phyloP scores from a whole-genome alignment of 2,329 filamentous ascomycete genomes.

The Bipolaris victoriae region DNA sequence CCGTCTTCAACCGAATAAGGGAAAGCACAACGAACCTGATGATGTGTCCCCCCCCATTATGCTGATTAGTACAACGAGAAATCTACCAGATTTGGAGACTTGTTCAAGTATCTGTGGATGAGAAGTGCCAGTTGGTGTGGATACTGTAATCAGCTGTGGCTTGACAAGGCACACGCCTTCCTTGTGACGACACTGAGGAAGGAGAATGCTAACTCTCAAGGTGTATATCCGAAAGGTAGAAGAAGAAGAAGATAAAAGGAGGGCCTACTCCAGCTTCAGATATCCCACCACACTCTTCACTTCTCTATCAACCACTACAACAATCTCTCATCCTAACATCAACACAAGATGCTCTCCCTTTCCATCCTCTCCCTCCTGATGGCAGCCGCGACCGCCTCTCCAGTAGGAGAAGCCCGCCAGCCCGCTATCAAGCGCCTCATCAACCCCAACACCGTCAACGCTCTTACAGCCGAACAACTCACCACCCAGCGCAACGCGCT shows the following conservation, averaged over 20 bases:
- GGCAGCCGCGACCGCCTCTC: slow-evolving; percentile 16
- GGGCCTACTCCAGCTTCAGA: not conserved
- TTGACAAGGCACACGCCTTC: not conserved
- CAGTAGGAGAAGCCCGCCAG: slow-evolving; percentile 10
- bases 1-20: not conserved
- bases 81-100: not conserved
- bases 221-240: not conserved
- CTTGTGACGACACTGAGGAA: not conserved
- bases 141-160: slow-evolving; percentile 1
- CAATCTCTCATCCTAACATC: not conserved
- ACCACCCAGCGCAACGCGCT: slow-evolving; percentile 22
- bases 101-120: not conserved
- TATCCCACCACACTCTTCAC: not conserved
- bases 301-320: not conserved
- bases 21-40: not conserved
- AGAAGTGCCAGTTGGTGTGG: not conserved
- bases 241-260: slow-evolving; percentile 5
- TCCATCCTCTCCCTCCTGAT: slow-evolving; percentile 15
- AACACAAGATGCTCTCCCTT: slow-evolving; percentile 15
- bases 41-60: not conserved
- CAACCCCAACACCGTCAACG: slow-evolving; percentile 26
- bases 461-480: slow-evolving; percentile 22
- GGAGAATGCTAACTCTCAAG: not conserved
- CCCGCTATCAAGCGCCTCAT: slow-evolving; percentile 17
- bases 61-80: not conserved